Percentiles rank a stretch among this genome's conserved stretches.
Evolutionary conservation across 2,329 filamentous ascomycete genomes (phyloP).

Genomic region (Talaromyces sp.): DNA sequence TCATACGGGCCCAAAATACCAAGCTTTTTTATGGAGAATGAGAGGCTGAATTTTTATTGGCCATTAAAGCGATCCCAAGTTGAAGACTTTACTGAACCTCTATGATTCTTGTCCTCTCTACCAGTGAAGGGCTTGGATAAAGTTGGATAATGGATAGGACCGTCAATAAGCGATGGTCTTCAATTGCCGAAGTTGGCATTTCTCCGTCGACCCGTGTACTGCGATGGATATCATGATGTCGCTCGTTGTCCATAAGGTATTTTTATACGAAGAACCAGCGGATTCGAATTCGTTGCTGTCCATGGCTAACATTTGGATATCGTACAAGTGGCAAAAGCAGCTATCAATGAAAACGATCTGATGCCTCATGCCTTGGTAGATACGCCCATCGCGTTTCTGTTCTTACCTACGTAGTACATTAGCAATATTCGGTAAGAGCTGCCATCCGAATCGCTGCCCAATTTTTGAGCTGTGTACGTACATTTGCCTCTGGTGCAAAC

Average conservation of each 20-base stretch:
- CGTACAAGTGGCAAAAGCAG: background rate
- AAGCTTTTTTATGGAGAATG: background rate
- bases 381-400: background rate
- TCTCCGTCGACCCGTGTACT: background rate
- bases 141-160: background rate
- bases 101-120: background rate
- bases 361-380: background rate
- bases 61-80: background rate
- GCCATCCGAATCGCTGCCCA: background rate
- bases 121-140: no score
- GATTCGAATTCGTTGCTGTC: background rate
- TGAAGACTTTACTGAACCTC: background rate
- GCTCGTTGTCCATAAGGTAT: background rate
- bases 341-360: background rate
- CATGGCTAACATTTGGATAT: background rate
- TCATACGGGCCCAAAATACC: background rate
- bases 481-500: background rate
- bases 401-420: background rate
- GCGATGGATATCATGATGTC: background rate
- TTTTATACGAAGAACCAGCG: background rate
- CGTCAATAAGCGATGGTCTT: background rate
- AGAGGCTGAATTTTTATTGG: background rate
- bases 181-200: background rate
- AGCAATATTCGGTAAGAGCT: background rate
- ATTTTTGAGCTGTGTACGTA: background rate